Base-by-base conservation (phyloP, 495 filamentous ascomycete genomes). In the Talaromyces liani region DNA sequence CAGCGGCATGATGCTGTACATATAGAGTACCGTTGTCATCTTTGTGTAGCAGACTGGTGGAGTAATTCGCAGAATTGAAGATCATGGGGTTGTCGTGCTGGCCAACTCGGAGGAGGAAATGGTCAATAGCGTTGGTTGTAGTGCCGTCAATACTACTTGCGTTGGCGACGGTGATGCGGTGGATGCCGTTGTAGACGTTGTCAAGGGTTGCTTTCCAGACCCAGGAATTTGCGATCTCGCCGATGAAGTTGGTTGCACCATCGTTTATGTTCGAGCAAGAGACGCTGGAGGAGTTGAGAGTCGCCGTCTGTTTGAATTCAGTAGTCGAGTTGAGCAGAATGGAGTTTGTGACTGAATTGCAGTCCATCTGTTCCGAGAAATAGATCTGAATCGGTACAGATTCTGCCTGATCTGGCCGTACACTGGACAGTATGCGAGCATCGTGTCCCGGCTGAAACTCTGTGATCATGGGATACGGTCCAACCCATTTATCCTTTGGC, bases 391-490 rank as follows among this genome's bases (percentile, higher is more conserved):
- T 66, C 2, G 77, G 64, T 5, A 87, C 66, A 3, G 71, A 70
- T 45, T 88, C 81, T 7, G 74, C 65, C 49, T 80, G 74, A 29
- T 72, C 75, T 0, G 78, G 71, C 14, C 47, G 62, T 6, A 77
- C 79, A 4, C 73, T 80, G 0, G 87, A 88, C 6, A 81, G 67
- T 0, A 88, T 62, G 2, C 86, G 83, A 0, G 69, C 64, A 63
- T 91, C 88, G 66, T 91, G 88, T 3, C 87, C 86, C 0, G 88
- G 88, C 0, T 70, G 61, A 65, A 90, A 86, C 55, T 79, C 78
- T 9, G 88, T 90, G 65, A 91, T 85, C 76, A 87, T 85, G 5
- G 88, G 87, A 1, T 77, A 73, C n/a, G 85, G 84, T 18, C 68
- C 58, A 4, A 81, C 64, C 64, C 79, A 89, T 7, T 71, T 70